Evolutionary conservation across 2,329 filamentous ascomycete species (phyloP), one percentile per base, ranked within the genome.

Genomic region (Nothopassalora personata): DNA sequence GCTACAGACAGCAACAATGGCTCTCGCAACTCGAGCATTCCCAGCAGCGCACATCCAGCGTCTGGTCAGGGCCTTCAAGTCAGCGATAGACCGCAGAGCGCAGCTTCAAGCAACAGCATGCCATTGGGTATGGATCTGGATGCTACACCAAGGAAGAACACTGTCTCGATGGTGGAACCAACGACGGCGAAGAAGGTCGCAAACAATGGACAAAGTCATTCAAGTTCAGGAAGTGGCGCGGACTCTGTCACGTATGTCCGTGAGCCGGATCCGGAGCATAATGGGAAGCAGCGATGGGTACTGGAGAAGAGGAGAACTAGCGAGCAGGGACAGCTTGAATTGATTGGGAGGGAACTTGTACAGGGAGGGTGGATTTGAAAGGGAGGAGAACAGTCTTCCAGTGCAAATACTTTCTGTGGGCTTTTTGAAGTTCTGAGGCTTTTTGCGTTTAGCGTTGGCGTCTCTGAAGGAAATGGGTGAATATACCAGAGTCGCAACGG

Each of bases 171-270:
- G 13, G 39, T 56, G 19, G 60, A 66, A 43, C 64, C 66, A 11
- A 27, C 62, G 4, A 68, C 66, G 28, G 62, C 60, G 57, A 58
- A 60, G 30, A 69, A 68, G 45, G 54, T 62, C 9, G 60, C 28
- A 33, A 28, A 7, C 6, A 28, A 23, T 36, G 27, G 6, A 7
- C 31, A 48, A n/a, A 19, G 31, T 7, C 69, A 70, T 52, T 67
- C 66, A 15, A 54, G 77, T 27, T 77, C 73, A 48, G 74, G 73
- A 8, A 77, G 81, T 53, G 87, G 83, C 49, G 79, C 85, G 1
- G 87, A 89, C 64, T 88, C 86, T 62, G 84, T 91, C 34, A 86
- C 86, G 6, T 91, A 91, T 71, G 78, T 81, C 2, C 73, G 77
- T n/a, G 81, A 83, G 62, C 81, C 81, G 60, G 85, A 87, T 67